Percentiles rank a stretch among this genome's conserved stretches.
Evolutionary conservation across 495 filamentous ascomycete species (phyloP).

Genomic region (Clohesyomyces aquaticus): DNA sequence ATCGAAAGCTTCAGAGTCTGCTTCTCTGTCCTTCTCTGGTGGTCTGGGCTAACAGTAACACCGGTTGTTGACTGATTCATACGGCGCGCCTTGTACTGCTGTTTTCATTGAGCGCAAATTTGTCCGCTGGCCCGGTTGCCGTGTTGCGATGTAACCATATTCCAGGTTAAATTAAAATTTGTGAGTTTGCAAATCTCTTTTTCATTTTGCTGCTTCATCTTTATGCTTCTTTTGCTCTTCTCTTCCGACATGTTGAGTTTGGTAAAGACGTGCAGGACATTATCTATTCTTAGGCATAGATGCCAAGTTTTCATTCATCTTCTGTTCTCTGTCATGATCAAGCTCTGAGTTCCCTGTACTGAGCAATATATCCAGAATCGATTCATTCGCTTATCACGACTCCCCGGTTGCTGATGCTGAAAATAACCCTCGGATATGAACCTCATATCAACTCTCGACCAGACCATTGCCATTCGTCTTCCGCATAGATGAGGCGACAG

Average conservation of each 20-base stretch:
- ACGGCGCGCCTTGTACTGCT: neutral
- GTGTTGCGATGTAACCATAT: conserved; percentile 21
- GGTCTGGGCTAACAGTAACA: neutral
- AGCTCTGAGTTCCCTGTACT: conserved; percentile 3
- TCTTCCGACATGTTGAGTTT: conserved; percentile 11
- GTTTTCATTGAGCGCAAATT: neutral
- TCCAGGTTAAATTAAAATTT: conserved; percentile 16
- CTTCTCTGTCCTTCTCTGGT: neutral
- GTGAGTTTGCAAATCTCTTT: neutral
- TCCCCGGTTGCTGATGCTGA: conserved; percentile 21
- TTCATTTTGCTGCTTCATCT: neutral
- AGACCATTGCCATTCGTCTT: conserved; percentile 4
- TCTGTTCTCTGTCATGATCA: conserved; percentile 7
- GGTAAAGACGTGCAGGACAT: neutral
- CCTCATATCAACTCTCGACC: conserved; percentile 2
- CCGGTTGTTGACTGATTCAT: neutral
- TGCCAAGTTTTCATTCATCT: conserved; percentile 7
- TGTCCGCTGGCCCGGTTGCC: neutral
- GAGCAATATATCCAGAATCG: conserved; percentile 22
- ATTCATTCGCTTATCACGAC: conserved; percentile 17
- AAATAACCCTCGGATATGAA: conserved; percentile 31
- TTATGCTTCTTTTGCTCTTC: conserved; percentile 3
- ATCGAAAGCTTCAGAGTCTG: conserved; percentile 14
- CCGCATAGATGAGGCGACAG: conserved; percentile 8
- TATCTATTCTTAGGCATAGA: conserved; percentile 15